Conservation (phyloP, 2,329 filamentous ascomycete genomes). For the Fusarium lyarnte region DNA sequence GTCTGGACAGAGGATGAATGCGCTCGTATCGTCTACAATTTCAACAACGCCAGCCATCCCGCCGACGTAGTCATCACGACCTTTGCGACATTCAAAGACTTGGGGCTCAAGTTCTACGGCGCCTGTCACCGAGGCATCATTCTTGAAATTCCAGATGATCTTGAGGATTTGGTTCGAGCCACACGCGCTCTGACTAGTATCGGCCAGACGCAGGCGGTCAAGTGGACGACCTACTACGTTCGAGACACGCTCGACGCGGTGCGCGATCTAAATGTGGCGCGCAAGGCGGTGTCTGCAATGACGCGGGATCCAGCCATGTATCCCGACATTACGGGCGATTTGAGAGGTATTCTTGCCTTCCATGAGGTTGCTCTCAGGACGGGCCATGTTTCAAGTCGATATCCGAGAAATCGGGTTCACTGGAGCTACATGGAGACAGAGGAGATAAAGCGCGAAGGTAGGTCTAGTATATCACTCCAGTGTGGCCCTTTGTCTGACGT, state of each 20-base stretch:
- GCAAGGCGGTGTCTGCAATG: background rate
- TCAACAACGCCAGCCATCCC: background rate
- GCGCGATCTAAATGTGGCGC: no score
- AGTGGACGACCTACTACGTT: background rate
- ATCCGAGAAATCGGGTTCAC: background rate
- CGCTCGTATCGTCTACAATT: accelerated
- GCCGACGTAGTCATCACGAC: background rate
- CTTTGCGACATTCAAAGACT: background rate
- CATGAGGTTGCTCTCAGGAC: accelerated
- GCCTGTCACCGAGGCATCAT: background rate
- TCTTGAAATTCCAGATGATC: background rate
- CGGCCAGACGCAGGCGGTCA: background rate
- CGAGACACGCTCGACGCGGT: background rate
- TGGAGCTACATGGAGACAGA: background rate
- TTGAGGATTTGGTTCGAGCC: background rate
- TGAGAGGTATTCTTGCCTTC: background rate
- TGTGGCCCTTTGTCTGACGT: accelerated
- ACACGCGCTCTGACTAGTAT: background rate
- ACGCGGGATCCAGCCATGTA: accelerated
- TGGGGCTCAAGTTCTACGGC: background rate
- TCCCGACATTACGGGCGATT: background rate
- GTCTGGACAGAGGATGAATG: background rate
- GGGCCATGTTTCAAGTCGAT: background rate
- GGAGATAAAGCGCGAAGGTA: background rate
- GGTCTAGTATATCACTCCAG: accelerated